phyloP scores from a whole-genome alignment of 768 basidiomycete genomes.

The Auriscalpium orientale region DNA sequence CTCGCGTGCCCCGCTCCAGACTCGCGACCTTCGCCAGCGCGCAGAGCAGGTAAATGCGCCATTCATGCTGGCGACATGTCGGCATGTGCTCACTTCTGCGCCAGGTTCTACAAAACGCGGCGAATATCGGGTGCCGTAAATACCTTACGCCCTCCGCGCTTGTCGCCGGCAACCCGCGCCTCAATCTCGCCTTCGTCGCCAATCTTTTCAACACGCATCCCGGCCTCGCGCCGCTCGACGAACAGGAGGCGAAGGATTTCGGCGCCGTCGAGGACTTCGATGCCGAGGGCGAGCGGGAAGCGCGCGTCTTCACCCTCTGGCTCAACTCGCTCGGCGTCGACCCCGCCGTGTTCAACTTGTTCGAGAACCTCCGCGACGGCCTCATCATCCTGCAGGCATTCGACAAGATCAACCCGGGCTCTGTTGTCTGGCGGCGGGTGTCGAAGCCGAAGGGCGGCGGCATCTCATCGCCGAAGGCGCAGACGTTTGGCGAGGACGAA shows the following conservation, averaged over 20 bases:
- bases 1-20: constrained; percentile 85
- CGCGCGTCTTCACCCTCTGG: constrained; percentile 97
- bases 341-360: constrained; percentile 92
- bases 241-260: constrained; percentile 87
- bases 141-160: constrained; percentile 91
- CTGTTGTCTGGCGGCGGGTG: constrained; percentile 93
- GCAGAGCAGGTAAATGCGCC: constrained; percentile 61
- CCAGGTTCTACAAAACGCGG: constrained; percentile 88
- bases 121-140: constrained; percentile 87
- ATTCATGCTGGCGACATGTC: neutral
- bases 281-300: constrained; percentile 97
- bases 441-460: constrained; percentile 77
- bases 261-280: constrained; percentile 94
- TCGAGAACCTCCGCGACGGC: constrained; percentile 93
- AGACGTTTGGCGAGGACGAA: constrained; percentile 49
- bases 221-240: constrained; percentile 89
- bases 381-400: constrained; percentile 90
- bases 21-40: constrained; percentile 69
- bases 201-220: constrained; percentile 98
- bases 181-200: constrained; percentile 97
- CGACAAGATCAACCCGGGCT: constrained; percentile 89
- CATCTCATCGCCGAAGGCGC: constrained; percentile 27
- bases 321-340: constrained; percentile 96
- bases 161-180: constrained; percentile 88
- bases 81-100: neutral